phyloP scores from a whole-genome alignment of 441 rosid species.

The Adansonia madagascariensis region DNA sequence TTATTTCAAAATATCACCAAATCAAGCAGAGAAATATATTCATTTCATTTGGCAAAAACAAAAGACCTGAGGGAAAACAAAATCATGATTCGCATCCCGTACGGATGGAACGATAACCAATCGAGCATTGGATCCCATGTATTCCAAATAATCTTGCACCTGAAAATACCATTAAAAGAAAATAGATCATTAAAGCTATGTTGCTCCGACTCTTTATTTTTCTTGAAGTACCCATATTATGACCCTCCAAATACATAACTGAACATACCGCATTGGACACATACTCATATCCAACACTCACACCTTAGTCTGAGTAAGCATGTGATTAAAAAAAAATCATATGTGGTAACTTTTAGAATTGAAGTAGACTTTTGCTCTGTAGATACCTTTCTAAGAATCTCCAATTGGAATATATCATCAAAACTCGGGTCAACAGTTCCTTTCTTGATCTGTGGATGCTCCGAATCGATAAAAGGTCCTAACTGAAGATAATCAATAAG shows the following conservation, averaged over 20 bases:
- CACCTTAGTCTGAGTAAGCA: too few relatives aligned
- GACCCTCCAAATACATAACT: background rate
- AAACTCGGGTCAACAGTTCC: constrained; percentile 63
- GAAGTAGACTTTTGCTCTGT: constrained; percentile 5
- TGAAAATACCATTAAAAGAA: constrained; percentile 38
- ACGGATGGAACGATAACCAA: constrained; percentile 82
- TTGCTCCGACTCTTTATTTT: background rate
- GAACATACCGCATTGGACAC: too few relatives aligned
- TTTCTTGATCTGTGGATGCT: constrained; percentile 79
- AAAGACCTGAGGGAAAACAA: constrained; percentile 92
- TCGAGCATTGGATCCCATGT: constrained; percentile 66
- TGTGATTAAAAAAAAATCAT: too few relatives aligned
- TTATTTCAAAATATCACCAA: background rate
- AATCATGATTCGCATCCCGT: constrained; percentile 93
- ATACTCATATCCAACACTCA: too few relatives aligned
- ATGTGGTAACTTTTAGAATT: constrained; percentile 8
- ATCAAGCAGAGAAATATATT: constrained; percentile 8
- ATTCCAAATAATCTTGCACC: constrained; percentile 87
- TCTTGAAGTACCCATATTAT: background rate
- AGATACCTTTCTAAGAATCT: constrained; percentile 69
- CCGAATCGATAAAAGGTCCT: constrained; percentile 90
- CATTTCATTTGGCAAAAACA: constrained; percentile 11
- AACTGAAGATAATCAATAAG: constrained; percentile 51
- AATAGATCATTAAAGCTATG: constrained; percentile 18
- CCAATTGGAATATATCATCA: constrained; percentile 64